phyloP scores from a whole-genome alignment of 1,284 basidiomycete genomes.

The Leccinum pachyderme region DNA sequence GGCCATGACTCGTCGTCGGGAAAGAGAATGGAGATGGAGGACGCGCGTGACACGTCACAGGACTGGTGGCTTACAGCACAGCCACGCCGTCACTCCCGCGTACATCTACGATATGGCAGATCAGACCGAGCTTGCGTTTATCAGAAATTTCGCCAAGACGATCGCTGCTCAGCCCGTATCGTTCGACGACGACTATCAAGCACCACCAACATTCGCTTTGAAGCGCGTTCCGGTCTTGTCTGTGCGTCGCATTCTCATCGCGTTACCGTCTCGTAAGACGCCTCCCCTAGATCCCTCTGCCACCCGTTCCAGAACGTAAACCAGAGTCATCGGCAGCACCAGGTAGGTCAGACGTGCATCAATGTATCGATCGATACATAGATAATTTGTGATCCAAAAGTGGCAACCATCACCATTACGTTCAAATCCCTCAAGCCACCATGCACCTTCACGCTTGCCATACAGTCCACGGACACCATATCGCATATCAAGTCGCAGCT shows the following conservation, averaged over 20 bases:
- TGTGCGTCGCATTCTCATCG: constrained; percentile 41
- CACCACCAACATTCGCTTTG: constrained; percentile 67
- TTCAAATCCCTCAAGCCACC: constrained; percentile 90
- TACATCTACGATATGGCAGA: constrained; percentile 48
- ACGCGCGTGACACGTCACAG: constrained; percentile 28
- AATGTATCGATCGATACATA: constrained; percentile 11
- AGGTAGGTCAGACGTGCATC: constrained; percentile 29
- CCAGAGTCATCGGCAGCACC: constrained; percentile 35
- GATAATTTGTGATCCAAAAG: constrained; percentile 28
- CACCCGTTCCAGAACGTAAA: constrained; percentile 53
- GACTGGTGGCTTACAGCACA: constrained; percentile 16
- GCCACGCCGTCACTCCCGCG: constrained; percentile 16
- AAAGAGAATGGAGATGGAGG: not conserved
- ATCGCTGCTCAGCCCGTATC: constrained; percentile 67
- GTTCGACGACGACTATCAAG: constrained; percentile 75
- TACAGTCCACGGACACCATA: constrained; percentile 78
- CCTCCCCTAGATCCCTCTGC: constrained; percentile 52
- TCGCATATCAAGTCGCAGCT: constrained; percentile 73
- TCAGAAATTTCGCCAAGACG: constrained; percentile 69
- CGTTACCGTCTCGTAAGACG: not conserved
- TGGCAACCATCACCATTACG: constrained; percentile 58
- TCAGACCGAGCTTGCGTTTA: constrained; percentile 67
- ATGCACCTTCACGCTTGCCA: constrained; percentile 66
- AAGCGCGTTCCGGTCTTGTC: constrained; percentile 73
- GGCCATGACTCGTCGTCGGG: constrained; percentile 19